Evolutionary conservation across 345 rosid genomes (phyloP).

Genomic region (Cardamine chenopodiifolia): DNA sequence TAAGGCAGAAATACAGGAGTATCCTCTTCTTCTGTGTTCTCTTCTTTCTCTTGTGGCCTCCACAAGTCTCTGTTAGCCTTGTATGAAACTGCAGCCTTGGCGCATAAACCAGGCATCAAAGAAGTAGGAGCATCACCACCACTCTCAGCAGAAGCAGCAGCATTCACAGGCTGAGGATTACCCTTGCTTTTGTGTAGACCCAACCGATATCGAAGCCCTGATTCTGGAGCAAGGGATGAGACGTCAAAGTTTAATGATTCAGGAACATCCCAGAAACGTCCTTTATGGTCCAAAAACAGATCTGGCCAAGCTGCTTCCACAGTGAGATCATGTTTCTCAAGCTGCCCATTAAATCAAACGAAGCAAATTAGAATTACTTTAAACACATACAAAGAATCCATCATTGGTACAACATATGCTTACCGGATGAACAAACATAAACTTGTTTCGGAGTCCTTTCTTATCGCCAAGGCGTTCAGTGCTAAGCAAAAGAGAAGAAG

Average conservation of each 20-base stretch:
- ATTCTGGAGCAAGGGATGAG: slow-evolving; percentile 56
- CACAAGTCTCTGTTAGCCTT: slow-evolving; percentile 66
- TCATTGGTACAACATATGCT: slow-evolving; percentile 3
- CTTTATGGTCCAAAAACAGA: slow-evolving; percentile 68
- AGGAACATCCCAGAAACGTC: slow-evolving; percentile 88
- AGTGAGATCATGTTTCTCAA: slow-evolving; percentile 70
- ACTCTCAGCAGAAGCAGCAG: slow-evolving; percentile 33
- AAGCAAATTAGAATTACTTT: background rate
- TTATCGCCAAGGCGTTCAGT: slow-evolving; percentile 66
- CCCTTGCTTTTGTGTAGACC: slow-evolving; percentile 72
- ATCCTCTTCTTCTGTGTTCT: slow-evolving; percentile 53
- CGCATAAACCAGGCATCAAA: slow-evolving; percentile 76
- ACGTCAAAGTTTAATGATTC: slow-evolving; percentile 72
- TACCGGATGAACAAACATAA: slow-evolving; percentile 74
- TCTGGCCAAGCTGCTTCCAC: slow-evolving; percentile 92
- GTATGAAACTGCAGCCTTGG: slow-evolving; percentile 80
- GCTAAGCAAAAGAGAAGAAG: slow-evolving; percentile 54
- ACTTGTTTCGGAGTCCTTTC: slow-evolving; percentile 56
- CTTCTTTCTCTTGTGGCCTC: slow-evolving; percentile 55
- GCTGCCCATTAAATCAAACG: slow-evolving; percentile 47
- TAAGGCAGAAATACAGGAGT: slow-evolving; percentile 49
- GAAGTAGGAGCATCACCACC: slow-evolving; percentile 56
- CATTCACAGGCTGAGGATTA: slow-evolving; percentile 52
- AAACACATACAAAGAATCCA: background rate
- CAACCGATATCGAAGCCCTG: slow-evolving; percentile 70